phyloP scores from a whole-genome alignment of 192 early-diverging fungal genomes.

The Oehlia diaphana region DNA sequence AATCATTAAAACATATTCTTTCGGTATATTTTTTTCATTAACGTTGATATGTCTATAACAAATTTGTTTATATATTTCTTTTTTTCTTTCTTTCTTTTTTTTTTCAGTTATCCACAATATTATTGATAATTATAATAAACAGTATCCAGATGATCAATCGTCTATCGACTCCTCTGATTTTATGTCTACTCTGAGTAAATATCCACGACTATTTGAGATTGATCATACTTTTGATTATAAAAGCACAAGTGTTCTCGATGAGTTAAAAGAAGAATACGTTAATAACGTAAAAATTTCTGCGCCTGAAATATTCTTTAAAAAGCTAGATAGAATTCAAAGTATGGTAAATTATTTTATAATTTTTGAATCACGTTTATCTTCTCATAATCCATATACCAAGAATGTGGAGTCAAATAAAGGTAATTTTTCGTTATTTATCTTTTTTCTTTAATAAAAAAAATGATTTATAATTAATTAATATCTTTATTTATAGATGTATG shows the following conservation, averaged over 20 bases:
- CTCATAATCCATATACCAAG: not conserved
- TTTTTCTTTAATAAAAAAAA: not conserved
- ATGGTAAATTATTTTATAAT: not conserved
- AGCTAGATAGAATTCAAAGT: not conserved
- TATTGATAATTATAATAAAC: not conserved
- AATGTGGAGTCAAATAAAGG: not conserved
- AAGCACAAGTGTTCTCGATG: not conserved
- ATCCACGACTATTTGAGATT: not conserved
- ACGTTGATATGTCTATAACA: too few species aligned
- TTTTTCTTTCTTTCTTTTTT: too few species aligned
- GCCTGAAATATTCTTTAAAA: not conserved
- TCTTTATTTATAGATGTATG: not conserved
- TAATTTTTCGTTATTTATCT: not conserved
- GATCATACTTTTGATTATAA: not conserved
- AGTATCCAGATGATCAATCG: not conserved
- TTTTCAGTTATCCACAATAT: not conserved
- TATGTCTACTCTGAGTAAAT: not conserved
- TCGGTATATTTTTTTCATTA: not conserved
- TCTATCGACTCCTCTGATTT: not conserved
- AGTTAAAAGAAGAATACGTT: not conserved
- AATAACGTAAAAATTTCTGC: not conserved
- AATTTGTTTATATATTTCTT: too few species aligned
- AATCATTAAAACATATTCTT: not conserved
- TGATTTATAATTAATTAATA: not conserved
- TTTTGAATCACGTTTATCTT: not conserved